A percentile compares a stretch with the other conserved stretches of the same genome.
Conservation (phyloP, 2,329 filamentous ascomycete genomes). For the Cyphellophora europaea region DNA sequence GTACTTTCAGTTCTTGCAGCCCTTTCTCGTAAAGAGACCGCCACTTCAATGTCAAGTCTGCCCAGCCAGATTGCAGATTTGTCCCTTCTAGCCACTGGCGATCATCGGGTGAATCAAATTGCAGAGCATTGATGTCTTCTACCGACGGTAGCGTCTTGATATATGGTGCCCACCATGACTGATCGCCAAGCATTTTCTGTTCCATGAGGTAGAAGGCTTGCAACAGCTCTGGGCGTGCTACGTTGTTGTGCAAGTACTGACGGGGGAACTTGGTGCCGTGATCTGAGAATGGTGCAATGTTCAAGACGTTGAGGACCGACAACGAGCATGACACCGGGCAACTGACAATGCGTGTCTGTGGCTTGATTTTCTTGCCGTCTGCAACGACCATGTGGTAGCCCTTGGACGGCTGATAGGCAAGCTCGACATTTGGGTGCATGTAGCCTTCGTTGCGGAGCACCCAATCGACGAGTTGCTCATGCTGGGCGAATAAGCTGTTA, state of each 20-base stretch:
- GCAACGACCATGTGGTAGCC: slow-evolving; percentile 17
- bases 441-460: slow-evolving; percentile 15
- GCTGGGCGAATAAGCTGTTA: slow-evolving; percentile 9
- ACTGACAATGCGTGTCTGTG: slow-evolving; percentile 14
- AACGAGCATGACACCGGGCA: slow-evolving; percentile 17
- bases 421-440: slow-evolving; percentile 11
- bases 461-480: slow-evolving; percentile 16
- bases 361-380: slow-evolving; percentile 7
- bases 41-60: slow-evolving; percentile 26
- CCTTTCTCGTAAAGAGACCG: slow-evolving; percentile 28
- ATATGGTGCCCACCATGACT: slow-evolving; percentile 62
- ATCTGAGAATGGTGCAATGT: slow-evolving; percentile 15
- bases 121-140: slow-evolving; percentile 49
- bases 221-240: slow-evolving; percentile 9
- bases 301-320: slow-evolving; percentile 18
- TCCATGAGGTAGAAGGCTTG: slow-evolving; percentile 55
- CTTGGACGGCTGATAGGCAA: slow-evolving; percentile 14
- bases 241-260: slow-evolving; percentile 11
- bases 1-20: slow-evolving; percentile 22
- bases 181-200: slow-evolving; percentile 49
- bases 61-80: slow-evolving; percentile 19
- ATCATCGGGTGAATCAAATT: slow-evolving; percentile 57
- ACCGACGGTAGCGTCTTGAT: slow-evolving; percentile 57
- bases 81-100: slow-evolving; percentile 36
- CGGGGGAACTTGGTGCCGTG: slow-evolving; percentile 18